phyloP scores from a whole-genome alignment of 768 basidiomycete species.

The Trametes elegans region DNA sequence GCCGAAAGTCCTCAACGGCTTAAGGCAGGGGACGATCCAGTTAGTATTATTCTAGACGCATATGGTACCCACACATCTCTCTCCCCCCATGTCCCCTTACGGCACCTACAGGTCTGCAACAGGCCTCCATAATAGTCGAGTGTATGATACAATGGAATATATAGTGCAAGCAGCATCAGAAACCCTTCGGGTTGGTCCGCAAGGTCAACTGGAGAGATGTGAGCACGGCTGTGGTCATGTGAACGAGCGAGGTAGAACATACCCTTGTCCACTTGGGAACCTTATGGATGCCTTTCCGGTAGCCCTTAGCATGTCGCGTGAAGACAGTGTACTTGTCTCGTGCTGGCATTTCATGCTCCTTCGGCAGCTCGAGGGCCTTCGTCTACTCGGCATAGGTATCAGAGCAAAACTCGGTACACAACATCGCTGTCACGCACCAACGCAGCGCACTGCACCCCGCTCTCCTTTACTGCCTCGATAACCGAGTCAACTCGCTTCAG shows the following conservation, averaged over 20 bases:
- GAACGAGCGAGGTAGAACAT: constrained; percentile 28
- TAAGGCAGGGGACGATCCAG: constrained; percentile 71
- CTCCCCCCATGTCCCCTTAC: constrained; percentile 6
- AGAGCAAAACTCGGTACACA: neutral
- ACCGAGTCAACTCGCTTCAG: constrained; percentile 93
- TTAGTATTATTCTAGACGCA: constrained; percentile 46
- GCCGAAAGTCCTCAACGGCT: constrained; percentile 56
- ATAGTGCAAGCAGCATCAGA: constrained; percentile 45
- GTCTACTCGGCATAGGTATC: constrained; percentile 43
- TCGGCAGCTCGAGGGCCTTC: constrained; percentile 79
- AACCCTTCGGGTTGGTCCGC: constrained; percentile 88
- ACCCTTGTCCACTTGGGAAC: constrained; percentile 97
- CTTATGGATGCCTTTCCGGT: constrained; percentile 94
- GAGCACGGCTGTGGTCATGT: neutral
- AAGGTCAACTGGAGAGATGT: constrained; percentile 64
- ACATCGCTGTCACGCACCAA: constrained; percentile 52
- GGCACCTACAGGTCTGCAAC: constrained; percentile 19
- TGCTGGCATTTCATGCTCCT: constrained; percentile 89
- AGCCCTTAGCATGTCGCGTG: constrained; percentile 63
- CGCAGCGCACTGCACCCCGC: constrained; percentile 74
- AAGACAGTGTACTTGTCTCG: constrained; percentile 97
- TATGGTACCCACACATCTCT: constrained; percentile 7
- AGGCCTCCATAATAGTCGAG: constrained; percentile 20
- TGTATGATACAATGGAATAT: constrained; percentile 17
- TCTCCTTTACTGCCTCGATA: constrained; percentile 80